A percentile compares a stretch with the other conserved stretches of the same genome.
Evolutionary conservation across 148 eudicot species (phyloP).

Genomic region (Vaccinium macrocarpon): DNA sequence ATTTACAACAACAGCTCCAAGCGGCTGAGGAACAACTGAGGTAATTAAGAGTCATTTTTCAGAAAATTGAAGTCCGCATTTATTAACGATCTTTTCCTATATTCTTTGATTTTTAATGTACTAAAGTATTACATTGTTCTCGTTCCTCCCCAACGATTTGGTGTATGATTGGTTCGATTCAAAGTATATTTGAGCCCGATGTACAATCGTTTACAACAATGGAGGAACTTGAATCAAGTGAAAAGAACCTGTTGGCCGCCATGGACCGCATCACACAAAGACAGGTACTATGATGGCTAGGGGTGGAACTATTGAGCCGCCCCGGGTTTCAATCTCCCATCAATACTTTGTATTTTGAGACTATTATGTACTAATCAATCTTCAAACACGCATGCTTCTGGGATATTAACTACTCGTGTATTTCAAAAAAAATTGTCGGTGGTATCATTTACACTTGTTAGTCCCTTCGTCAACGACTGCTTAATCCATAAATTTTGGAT

Average conservation of each 20-base stretch:
- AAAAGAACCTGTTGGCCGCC: slow-evolving; percentile 48
- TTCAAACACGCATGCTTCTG: too few species aligned
- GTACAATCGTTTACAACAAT: slow-evolving; percentile 43
- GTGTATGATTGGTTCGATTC: not conserved
- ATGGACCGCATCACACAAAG: slow-evolving; percentile 50
- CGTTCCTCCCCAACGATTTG: not conserved
- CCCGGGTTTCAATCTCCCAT: too few species aligned
- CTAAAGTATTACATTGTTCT: not conserved
- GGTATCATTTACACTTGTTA: too few species aligned
- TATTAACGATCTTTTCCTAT: not conserved
- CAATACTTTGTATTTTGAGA: too few species aligned
- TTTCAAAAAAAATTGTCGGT: too few species aligned
- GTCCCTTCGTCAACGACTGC: too few species aligned
- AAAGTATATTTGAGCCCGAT: slow-evolving; percentile 63
- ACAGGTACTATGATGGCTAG: slow-evolving; percentile 39
- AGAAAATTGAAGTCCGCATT: not conserved
- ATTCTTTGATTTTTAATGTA: not conserved
- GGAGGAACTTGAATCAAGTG: slow-evolving; percentile 57
- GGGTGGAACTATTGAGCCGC: too few species aligned
- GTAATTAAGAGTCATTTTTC: slow-evolving; percentile 18
- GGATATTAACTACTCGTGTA: too few species aligned
- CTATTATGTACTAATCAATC: too few species aligned
- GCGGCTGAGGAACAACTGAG: slow-evolving; percentile 59
- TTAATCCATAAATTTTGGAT: too few species aligned
- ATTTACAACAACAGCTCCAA: slow-evolving; percentile 58